Percentiles rank a stretch among this genome's conserved stretches.
phyloP scores from a whole-genome alignment of 768 basidiomycete species.

The Leccinum variicolor region DNA sequence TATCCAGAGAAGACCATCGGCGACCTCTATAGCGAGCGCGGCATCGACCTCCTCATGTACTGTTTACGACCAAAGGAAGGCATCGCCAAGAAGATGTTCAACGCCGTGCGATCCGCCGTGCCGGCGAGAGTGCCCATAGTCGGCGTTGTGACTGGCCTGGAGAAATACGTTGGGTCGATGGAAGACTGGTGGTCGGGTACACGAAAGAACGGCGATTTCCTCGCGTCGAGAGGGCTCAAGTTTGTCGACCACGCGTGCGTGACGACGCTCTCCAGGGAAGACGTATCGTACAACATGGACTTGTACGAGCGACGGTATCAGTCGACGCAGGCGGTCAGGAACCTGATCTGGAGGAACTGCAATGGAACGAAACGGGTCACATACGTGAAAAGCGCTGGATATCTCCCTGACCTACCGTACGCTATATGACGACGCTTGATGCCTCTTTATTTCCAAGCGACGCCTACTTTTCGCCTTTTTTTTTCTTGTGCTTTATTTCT shows the following conservation, averaged over 20 bases:
- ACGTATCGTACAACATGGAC: conserved; percentile 31
- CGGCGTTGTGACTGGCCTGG: conserved; percentile 35
- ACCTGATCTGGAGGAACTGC: conserved; percentile 29
- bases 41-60: conserved; percentile 31
- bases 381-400: conserved; percentile 29
- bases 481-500: conserved; percentile 1
- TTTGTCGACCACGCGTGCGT: conserved; percentile 42
- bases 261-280: conserved; percentile 34
- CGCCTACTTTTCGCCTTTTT: not conserved
- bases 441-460: not conserved
- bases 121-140: conserved; percentile 37
- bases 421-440: not conserved
- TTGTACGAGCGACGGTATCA: conserved; percentile 31
- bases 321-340: conserved; percentile 23
- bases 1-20: conserved; percentile 24
- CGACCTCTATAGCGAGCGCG: conserved; percentile 30
- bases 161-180: conserved; percentile 31
- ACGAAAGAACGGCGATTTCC: conserved; percentile 32
- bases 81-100: conserved; percentile 26
- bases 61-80: conserved; percentile 29
- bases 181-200: conserved; percentile 33
- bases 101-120: conserved; percentile 23
- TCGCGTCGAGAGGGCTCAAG: conserved; percentile 31
- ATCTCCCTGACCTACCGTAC: conserved; percentile 26
- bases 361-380: conserved; percentile 29